Base-by-base conservation (phyloP, 1,284 basidiomycete species). In the Malassezia globosa region DNA sequence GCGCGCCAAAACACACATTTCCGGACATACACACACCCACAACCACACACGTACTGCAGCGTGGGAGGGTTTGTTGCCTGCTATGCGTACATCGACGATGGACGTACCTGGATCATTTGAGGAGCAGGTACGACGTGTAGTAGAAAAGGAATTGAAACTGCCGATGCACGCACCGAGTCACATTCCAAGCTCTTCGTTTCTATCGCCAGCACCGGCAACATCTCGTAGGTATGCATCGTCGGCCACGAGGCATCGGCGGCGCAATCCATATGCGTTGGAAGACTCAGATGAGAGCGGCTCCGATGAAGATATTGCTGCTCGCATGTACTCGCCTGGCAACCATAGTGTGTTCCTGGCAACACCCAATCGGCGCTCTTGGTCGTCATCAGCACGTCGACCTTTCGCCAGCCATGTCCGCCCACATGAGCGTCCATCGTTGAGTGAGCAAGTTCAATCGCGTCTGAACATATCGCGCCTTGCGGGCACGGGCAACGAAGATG, bases 391-490 rank as follows among this genome's bases (percentile, higher is more conserved):
- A n/a, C 40, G n/a, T 7, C 11, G 29, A 4, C 29, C 29, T 3
- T 31, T 31, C 29, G 2, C 29, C n/a, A n/a, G 39, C 39, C 23
- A 41, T 27, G 39, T 41, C 5, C 37, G 31, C 24, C 14, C 34
- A 7, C n/a, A n/a, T n/a, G n/a, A n/a, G 4, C 44, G 50, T 5
- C 44, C 50, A 16, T 11, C 13, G 7, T 36, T 52, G 22, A 42
- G 44, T 23, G 39, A 41, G 35, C 11, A 11, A 0, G 14, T 23
- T 29, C 40, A 43, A 1, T 31, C 37, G 21, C 31, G 31, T 4
- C 39, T 52, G 8, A 34, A 46, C 24, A 47, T 52, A n/a, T 42
- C 50, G 31, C 42, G 35, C 14, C 24, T 51, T 11, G 49, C 49
- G 11, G 29, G 16, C 29, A 16, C 29, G 4, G 11, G 29, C 11